Percentiles rank a stretch among this genome's conserved stretches.
Evolutionary conservation across 2,329 filamentous ascomycete species (phyloP).

Genomic region (Diaporthe citri): DNA sequence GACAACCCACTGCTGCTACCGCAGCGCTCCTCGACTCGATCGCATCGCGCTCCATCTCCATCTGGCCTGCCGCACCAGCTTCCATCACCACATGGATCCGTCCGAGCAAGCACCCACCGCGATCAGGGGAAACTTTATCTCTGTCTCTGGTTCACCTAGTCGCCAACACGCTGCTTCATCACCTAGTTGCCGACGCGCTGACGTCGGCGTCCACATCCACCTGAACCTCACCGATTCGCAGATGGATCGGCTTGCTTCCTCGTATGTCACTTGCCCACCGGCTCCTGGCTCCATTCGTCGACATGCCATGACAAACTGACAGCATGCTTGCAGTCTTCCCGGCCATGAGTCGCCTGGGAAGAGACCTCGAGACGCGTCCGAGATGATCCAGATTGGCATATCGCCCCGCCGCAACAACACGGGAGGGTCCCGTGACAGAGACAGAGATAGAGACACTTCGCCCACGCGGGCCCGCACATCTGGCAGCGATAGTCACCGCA

Average conservation of each 20-base stretch:
- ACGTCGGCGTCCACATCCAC: slow-evolving; percentile 59
- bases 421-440: not conserved
- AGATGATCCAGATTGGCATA: slow-evolving; percentile 32
- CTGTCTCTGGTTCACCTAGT: slow-evolving; percentile 53
- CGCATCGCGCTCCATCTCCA: not conserved
- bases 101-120: slow-evolving; percentile 43
- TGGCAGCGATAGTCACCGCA: slow-evolving; percentile 3
- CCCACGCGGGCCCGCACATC: slow-evolving; percentile 15
- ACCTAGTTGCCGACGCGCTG: slow-evolving; percentile 50
- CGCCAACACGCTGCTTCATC: slow-evolving; percentile 51
- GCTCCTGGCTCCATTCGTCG: not conserved
- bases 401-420: slow-evolving; percentile 1
- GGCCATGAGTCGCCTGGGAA: slow-evolving; percentile 36
- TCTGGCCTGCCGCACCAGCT: not conserved
- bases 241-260: slow-evolving; percentile 61
- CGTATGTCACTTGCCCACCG: slow-evolving; percentile 50
- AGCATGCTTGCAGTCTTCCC: slow-evolving; percentile 25
- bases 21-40: not conserved
- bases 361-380: slow-evolving; percentile 15
- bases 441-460: not conserved
- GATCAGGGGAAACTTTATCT: slow-evolving; percentile 55
- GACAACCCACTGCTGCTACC: not conserved
- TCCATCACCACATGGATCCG: slow-evolving; percentile 35
- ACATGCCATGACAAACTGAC: slow-evolving; percentile 34
- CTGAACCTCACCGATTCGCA: slow-evolving; percentile 63